Percentiles rank a stretch among this genome's conserved stretches.
Evolutionary conservation across 2,329 filamentous ascomycete species (phyloP).

Genomic region (Knufia petricola): DNA sequence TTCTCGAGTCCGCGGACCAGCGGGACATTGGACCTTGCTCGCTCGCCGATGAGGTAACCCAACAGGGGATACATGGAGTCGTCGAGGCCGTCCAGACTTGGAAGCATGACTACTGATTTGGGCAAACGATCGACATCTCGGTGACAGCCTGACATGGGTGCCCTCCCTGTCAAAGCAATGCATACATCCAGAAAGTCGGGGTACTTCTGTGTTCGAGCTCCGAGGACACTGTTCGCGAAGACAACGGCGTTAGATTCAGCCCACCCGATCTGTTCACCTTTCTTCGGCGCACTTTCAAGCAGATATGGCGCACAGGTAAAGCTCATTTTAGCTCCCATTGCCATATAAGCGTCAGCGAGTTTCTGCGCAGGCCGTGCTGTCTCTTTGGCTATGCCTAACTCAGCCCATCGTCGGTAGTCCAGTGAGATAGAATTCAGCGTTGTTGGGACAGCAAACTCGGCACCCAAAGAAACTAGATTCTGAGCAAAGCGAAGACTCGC

Average conservation of each 20-base stretch:
- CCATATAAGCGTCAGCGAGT: conserved; percentile 31
- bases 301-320: conserved; percentile 40
- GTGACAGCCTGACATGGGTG: conserved; percentile 26
- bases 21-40: conserved; percentile 28
- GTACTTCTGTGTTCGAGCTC: conserved; percentile 37
- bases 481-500: conserved; percentile 31
- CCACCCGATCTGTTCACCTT: conserved; percentile 36
- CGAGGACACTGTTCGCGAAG: conserved; percentile 39
- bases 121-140: conserved; percentile 20
- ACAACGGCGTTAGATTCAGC: conserved; percentile 40
- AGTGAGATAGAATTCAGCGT: conserved; percentile 38
- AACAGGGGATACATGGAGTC: conserved; percentile 33
- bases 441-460: conserved; percentile 31
- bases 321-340: conserved; percentile 33
- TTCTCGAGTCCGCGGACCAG: conserved; percentile 29
- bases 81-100: conserved; percentile 18
- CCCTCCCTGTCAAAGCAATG: conserved; percentile 35
- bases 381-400: conserved; percentile 27
- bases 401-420: conserved; percentile 34
- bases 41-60: conserved; percentile 30
- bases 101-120: background rate
- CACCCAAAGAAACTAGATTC: conserved; percentile 28
- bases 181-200: conserved; percentile 38
- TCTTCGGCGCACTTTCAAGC: conserved; percentile 28
- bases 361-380: conserved; percentile 27